These are phyloP conservation scores for Mucor racemosus DNA, from an alignment of 371 early-diverging fungal genomes.

Conservation along the genomic window DNA sequence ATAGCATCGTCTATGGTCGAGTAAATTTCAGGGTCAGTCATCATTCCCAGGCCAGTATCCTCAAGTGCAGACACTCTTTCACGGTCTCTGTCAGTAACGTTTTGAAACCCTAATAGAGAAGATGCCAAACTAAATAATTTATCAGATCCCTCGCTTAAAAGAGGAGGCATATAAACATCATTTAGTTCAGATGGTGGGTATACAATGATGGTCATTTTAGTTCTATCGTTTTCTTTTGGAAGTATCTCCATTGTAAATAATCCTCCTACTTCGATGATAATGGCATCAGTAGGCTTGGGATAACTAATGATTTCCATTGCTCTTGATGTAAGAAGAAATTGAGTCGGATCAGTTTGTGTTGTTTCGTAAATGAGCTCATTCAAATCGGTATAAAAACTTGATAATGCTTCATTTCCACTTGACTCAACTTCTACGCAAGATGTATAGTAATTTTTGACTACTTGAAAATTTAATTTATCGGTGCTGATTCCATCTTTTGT, in stretches of 20 bases:
- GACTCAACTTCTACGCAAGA: conserved; percentile 57
- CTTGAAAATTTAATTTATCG: conserved; percentile 46
- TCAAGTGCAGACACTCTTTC: neutral
- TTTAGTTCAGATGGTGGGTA: conserved; percentile 16
- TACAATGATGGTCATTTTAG: conserved; percentile 12
- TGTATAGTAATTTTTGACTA: conserved; percentile 52
- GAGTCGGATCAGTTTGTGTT: neutral
- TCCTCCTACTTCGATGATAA: conserved; percentile 24
- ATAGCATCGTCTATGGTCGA: conserved; percentile 44
- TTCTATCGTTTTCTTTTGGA: conserved; percentile 9
- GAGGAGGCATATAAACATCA: neutral
- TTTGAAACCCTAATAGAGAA: conserved; percentile 17
- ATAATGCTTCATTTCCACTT: neutral
- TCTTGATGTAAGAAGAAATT: conserved; percentile 11
- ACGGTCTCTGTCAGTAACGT: conserved; percentile 21
- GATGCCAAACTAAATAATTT: conserved; percentile 3
- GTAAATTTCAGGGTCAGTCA: conserved; percentile 26
- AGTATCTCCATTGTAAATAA: conserved; percentile 22
- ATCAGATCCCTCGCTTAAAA: conserved; percentile 2
- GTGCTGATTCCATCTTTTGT: conserved; percentile 14
- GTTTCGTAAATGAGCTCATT: conserved; percentile 1
- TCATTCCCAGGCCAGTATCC: conserved; percentile 2
- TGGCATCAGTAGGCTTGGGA: conserved; percentile 13
- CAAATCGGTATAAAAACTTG: conserved; percentile 14
- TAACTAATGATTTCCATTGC: conserved; percentile 11